Evolutionary conservation across 208 protist genomes (phyloP).

Genomic region (Acanthamoeba polyphaga): DNA sequence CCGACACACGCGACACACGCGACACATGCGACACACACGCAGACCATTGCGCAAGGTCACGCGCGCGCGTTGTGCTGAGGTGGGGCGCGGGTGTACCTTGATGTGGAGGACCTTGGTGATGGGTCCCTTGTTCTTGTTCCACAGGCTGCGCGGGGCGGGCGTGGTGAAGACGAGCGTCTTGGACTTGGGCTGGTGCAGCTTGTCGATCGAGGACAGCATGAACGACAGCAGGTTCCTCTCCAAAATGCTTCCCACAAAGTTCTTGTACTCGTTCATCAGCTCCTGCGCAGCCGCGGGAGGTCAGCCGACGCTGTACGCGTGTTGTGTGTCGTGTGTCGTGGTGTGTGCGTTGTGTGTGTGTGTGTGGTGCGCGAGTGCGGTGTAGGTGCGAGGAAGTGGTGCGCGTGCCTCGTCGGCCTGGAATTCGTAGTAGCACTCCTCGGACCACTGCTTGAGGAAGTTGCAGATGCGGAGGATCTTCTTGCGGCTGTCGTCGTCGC

Average conservation of each 20-base stretch:
- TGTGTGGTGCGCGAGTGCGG: neutral
- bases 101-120: constrained; percentile 43
- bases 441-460: constrained; percentile 72
- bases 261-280: constrained; percentile 69
- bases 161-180: constrained; percentile 50
- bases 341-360: no score
- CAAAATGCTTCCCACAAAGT: constrained; percentile 53
- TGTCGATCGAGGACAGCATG: constrained; percentile 58
- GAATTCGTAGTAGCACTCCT: constrained; percentile 68
- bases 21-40: neutral
- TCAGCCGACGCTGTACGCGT: no score
- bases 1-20: no score
- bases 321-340: no score
- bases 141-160: constrained; percentile 2
- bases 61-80: neutral
- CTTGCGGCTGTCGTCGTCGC: constrained; percentile 42
- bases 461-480: constrained; percentile 71
- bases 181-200: constrained; percentile 65
- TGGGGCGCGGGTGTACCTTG: neutral
- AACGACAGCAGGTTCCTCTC: constrained; percentile 42
- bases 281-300: neutral
- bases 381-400: neutral
- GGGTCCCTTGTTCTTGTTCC: constrained; percentile 67
- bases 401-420: constrained; percentile 21
- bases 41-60: neutral